Evolutionary conservation across 257 asterid species (phyloP).

Genomic region (Nicotiana sylvestris): DNA sequence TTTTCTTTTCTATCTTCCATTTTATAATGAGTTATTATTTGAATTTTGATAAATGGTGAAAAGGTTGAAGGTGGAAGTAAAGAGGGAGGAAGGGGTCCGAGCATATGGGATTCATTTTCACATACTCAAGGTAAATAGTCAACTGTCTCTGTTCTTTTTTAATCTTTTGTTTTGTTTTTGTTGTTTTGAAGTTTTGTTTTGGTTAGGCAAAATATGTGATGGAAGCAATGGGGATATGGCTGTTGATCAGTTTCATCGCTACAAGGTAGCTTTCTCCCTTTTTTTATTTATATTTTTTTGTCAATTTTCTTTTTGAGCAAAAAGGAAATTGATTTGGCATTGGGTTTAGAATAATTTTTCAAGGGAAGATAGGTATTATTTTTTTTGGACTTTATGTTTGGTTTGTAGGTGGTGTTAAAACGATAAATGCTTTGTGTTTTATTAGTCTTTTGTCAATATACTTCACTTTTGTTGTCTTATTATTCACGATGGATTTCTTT

Average conservation of each 20-base stretch:
- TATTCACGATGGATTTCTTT: background rate
- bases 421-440: slow-evolving; percentile 3
- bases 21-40: background rate
- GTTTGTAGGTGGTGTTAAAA: slow-evolving; percentile 11
- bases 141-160: background rate
- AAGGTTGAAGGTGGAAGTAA: slow-evolving; percentile 50
- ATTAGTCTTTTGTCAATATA: background rate
- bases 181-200: background rate
- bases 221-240: slow-evolving; percentile 52
- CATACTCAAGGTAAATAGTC: slow-evolving; percentile 34
- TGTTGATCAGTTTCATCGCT: slow-evolving; percentile 51
- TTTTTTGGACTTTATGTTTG: slow-evolving; percentile 4
- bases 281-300: background rate
- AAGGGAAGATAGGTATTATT: background rate
- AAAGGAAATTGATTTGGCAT: background rate
- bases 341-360: background rate
- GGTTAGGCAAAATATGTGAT: slow-evolving; percentile 44
- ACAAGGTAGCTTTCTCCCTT: slow-evolving; percentile 30
- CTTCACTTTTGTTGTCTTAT: background rate
- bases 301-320: slow-evolving; percentile 10
- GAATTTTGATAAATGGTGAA: background rate
- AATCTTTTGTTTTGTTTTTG: background rate
- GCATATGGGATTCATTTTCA: slow-evolving; percentile 52
- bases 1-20: background rate
- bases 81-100: slow-evolving; percentile 50